Evolutionary conservation across 768 basidiomycete species (phyloP).

Genomic region (Leccinum rimulosum): DNA sequence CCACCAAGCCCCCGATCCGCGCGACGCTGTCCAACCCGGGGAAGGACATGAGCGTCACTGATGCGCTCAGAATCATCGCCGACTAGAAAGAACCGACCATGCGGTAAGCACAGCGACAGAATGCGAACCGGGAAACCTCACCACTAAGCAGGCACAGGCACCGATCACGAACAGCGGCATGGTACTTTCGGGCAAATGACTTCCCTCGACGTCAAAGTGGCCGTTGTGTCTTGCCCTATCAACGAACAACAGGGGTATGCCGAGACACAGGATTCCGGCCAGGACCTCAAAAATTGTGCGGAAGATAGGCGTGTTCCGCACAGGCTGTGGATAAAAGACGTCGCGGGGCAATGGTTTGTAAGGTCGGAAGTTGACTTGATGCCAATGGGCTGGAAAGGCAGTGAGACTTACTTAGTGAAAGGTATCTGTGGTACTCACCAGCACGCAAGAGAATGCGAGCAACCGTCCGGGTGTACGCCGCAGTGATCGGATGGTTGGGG

Average conservation of each 20-base stretch:
- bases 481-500: constrained; percentile 20
- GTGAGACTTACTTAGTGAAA: constrained; percentile 1
- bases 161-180: constrained; percentile 63
- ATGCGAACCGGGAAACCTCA: constrained; percentile 34
- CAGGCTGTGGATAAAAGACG: constrained; percentile 30
- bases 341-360: constrained; percentile 64
- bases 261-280: constrained; percentile 64
- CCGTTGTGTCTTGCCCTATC: constrained; percentile 46
- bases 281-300: constrained; percentile 57
- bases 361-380: constrained; percentile 67
- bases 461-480: constrained; percentile 61
- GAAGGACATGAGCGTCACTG: constrained; percentile 77
- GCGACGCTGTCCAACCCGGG: constrained; percentile 67
- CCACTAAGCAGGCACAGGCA: constrained; percentile 63
- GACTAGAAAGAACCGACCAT: constrained; percentile 44
- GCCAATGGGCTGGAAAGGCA: constrained; percentile 51
- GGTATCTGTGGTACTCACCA: constrained; percentile 41
- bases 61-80: constrained; percentile 76
- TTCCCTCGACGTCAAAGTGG: constrained; percentile 56
- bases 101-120: constrained; percentile 5
- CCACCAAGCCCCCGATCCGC: constrained; percentile 63
- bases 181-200: constrained; percentile 43
- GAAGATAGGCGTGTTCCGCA: constrained; percentile 38
- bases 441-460: constrained; percentile 68
- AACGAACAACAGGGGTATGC: constrained; percentile 76